These are phyloP conservation scores for Penicillium parvum DNA, from an alignment of 495 filamentous ascomycete species.

Conservation along the genomic window DNA sequence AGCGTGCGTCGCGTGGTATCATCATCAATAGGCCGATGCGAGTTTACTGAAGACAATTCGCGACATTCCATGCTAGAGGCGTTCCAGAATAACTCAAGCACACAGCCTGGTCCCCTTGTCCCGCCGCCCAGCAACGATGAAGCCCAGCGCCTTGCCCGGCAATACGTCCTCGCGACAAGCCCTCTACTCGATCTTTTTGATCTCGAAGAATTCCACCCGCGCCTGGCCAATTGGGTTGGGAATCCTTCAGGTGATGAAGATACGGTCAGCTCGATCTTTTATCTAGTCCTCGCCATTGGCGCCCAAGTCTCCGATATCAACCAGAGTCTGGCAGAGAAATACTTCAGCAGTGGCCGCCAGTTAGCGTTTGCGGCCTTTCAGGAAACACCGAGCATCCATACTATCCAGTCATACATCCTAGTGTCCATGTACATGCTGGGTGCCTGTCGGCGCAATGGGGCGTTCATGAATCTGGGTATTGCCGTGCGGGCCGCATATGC, in stretches of 20 bases:
- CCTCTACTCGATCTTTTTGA: slow-evolving; percentile 40
- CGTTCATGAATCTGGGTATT: slow-evolving; percentile 52
- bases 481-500: slow-evolving; percentile 56
- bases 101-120: slow-evolving; percentile 25
- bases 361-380: slow-evolving; percentile 52
- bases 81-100: slow-evolving; percentile 38
- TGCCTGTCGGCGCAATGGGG: slow-evolving; percentile 56
- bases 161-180: slow-evolving; percentile 40
- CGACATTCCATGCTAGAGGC: slow-evolving; percentile 66
- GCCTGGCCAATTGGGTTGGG: slow-evolving; percentile 38
- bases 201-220: slow-evolving; percentile 31
- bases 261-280: slow-evolving; percentile 50
- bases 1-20: slow-evolving; percentile 69
- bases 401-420: slow-evolving; percentile 55
- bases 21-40: slow-evolving; percentile 57
- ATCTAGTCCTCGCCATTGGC: slow-evolving; percentile 57
- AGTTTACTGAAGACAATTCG: slow-evolving; percentile 65
- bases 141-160: slow-evolving; percentile 34
- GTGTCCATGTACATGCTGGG: slow-evolving; percentile 59
- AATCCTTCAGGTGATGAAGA: slow-evolving; percentile 41
- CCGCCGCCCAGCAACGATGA: slow-evolving; percentile 32
- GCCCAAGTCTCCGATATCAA: slow-evolving; percentile 51
- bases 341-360: slow-evolving; percentile 54
- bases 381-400: slow-evolving; percentile 52
- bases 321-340: slow-evolving; percentile 39